phyloP scores from a whole-genome alignment of 2,329 filamentous ascomycete genomes.

The Penicillium olsonii region DNA sequence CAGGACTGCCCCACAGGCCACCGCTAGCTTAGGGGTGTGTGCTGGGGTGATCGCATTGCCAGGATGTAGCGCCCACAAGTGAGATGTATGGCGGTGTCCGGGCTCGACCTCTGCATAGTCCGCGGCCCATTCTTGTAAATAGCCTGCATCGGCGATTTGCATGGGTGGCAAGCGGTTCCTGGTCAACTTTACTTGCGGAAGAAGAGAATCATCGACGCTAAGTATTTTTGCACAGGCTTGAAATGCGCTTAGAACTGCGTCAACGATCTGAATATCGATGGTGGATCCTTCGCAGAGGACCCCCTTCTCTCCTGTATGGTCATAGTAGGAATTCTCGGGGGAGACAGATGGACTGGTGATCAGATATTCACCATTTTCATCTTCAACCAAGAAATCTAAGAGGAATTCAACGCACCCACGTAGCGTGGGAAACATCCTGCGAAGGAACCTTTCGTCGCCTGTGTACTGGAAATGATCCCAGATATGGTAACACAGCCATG shows the following conservation, averaged over 20 bases:
- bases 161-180: conserved; percentile 23
- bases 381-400: conserved; percentile 31
- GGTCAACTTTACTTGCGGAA: conserved; percentile 11
- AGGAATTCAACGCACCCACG: conserved; percentile 34
- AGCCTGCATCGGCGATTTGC: conserved; percentile 24
- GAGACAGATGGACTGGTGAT: conserved; percentile 32
- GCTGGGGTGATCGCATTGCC: conserved; percentile 42
- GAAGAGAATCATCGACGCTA: conserved; percentile 16
- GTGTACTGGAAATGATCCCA: conserved; percentile 60
- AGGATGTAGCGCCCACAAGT: conserved; percentile 53
- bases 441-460: conserved; percentile 21
- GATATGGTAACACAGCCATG: conserved; percentile 64
- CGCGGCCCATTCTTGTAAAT: conserved; percentile 35
- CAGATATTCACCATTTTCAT: conserved; percentile 22
- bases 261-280: conserved; percentile 51
- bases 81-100: conserved; percentile 55
- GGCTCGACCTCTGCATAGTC: conserved; percentile 46
- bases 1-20: conserved; percentile 30
- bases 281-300: conserved; percentile 44
- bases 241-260: conserved; percentile 41
- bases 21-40: conserved; percentile 34
- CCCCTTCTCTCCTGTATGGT: conserved; percentile 22
- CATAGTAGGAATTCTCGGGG: conserved; percentile 33
- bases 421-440: conserved; percentile 25
- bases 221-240: conserved; percentile 17